Conservation (phyloP, 192 early-diverging fungal genomes). For the Coemansia sp. region DNA sequence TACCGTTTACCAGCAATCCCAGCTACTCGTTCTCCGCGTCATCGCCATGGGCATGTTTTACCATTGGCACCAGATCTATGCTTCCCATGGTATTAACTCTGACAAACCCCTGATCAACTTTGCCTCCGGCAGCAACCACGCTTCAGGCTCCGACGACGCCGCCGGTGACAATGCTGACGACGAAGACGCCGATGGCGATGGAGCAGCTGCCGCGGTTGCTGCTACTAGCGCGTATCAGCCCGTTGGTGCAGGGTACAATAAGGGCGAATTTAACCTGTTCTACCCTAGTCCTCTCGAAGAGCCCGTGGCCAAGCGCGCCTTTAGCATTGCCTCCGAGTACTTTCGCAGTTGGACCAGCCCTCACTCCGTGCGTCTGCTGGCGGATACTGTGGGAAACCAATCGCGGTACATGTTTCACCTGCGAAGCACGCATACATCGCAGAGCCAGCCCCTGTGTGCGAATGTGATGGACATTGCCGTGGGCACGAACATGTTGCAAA, state of each 20-base stretch:
- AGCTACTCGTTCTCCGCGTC: conserved; percentile 80
- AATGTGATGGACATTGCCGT: conserved; percentile 36
- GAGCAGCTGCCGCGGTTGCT: conserved; percentile 10
- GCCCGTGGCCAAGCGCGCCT: conserved; percentile 53
- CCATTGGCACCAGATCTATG: conserved; percentile 77
- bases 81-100: conserved; percentile 31
- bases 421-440: conserved; percentile 50
- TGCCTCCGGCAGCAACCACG: not conserved
- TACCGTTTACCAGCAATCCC: conserved; percentile 77
- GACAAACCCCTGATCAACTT: conserved; percentile 33
- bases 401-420: conserved; percentile 37
- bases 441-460: conserved; percentile 34
- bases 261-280: conserved; percentile 35
- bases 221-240: conserved; percentile 20
- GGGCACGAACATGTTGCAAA: conserved; percentile 36
- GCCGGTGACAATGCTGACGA: conserved; percentile 23
- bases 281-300: conserved; percentile 52
- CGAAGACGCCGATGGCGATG: conserved; percentile 8
- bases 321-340: conserved; percentile 42
- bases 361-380: conserved; percentile 39
- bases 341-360: conserved; percentile 48
- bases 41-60: conserved; percentile 84
- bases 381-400: conserved; percentile 49
- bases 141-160: conserved; percentile 3
- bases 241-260: conserved; percentile 30